Evolutionary conservation across 2,329 filamentous ascomycete genomes (phyloP).

Genomic region (Clonostachys rhizophaga): DNA sequence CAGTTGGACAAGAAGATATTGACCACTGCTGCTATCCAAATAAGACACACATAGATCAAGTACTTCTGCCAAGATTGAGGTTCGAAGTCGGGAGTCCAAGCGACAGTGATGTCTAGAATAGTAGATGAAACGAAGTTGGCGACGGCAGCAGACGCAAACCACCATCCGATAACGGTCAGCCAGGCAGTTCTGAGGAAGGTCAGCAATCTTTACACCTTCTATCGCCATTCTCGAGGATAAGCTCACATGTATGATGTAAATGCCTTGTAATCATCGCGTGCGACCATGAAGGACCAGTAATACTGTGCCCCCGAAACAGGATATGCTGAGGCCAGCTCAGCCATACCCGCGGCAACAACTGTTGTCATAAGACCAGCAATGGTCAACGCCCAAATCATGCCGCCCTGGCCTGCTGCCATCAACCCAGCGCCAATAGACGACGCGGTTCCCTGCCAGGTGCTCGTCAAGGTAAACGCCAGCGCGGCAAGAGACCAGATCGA

Average conservation of each 20-base stretch:
- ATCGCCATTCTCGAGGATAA: no score
- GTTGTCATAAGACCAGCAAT: background rate
- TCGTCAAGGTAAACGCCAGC: slow-evolving; percentile 11
- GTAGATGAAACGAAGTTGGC: background rate
- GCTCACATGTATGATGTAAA: no score
- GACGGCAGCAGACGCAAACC: no score
- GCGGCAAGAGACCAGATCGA: slow-evolving; percentile 8
- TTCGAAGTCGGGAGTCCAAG: background rate
- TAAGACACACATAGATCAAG: background rate
- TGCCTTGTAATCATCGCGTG: no score
- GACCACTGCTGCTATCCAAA: background rate
- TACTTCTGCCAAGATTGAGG: background rate
- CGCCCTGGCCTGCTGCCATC: slow-evolving; percentile 7
- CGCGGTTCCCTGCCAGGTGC: slow-evolving; percentile 12
- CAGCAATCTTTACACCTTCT: no score
- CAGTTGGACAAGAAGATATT: no score
- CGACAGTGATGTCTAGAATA: background rate
- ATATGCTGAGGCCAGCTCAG: no score
- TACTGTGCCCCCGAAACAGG: background rate
- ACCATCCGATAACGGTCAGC: no score
- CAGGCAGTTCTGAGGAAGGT: no score
- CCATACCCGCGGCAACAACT: background rate
- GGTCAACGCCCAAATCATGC: slow-evolving; percentile 10
- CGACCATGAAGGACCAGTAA: no score
- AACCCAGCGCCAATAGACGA: slow-evolving; percentile 10